Percentiles rank a stretch among this genome's conserved stretches.
Conservation (phyloP, 2,329 filamentous ascomycete species). For the Microsporum audouinii region DNA sequence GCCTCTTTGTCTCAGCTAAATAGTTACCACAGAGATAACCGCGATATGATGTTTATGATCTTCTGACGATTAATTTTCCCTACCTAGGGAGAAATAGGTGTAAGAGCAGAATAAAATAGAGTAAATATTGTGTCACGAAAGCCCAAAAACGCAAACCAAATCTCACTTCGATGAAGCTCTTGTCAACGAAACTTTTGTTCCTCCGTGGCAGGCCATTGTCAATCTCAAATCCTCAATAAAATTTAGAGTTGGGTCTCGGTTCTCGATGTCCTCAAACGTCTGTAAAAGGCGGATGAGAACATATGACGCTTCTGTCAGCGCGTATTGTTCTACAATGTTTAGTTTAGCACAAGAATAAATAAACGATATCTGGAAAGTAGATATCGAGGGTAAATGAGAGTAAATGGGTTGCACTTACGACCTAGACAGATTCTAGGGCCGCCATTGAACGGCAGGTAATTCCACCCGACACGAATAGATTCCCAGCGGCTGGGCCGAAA, state of each 20-base stretch:
- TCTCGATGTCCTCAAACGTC: constrained; percentile 12
- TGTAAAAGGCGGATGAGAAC: constrained; percentile 34
- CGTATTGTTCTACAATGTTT: constrained; percentile 39
- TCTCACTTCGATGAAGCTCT: background rate
- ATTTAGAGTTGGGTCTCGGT: constrained; percentile 7
- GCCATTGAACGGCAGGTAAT: constrained; percentile 65
- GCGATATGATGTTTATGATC: too few species aligned
- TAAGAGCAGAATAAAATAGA: too few species aligned
- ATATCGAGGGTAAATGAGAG: background rate
- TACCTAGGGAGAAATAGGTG: too few species aligned
- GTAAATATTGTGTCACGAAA: too few species aligned
- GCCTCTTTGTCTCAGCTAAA: too few species aligned
- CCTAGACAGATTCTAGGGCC: constrained; percentile 59
- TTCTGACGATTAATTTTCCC: too few species aligned
- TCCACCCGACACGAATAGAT: constrained; percentile 54
- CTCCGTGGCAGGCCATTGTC: constrained; percentile 9
- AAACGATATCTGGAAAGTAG: background rate
- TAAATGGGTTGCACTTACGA: constrained; percentile 6
- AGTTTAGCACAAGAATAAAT: background rate
- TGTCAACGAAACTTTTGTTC: constrained; percentile 9
- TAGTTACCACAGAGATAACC: too few species aligned
- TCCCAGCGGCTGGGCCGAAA: constrained; percentile 58
- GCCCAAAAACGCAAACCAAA: background rate
- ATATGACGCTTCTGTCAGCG: constrained; percentile 47
- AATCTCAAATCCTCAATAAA: constrained; percentile 12